Percentiles rank a stretch among this genome's conserved stretches.
phyloP scores from a whole-genome alignment of 306 rosid genomes.

The Herpetospermum pedunculosum region DNA sequence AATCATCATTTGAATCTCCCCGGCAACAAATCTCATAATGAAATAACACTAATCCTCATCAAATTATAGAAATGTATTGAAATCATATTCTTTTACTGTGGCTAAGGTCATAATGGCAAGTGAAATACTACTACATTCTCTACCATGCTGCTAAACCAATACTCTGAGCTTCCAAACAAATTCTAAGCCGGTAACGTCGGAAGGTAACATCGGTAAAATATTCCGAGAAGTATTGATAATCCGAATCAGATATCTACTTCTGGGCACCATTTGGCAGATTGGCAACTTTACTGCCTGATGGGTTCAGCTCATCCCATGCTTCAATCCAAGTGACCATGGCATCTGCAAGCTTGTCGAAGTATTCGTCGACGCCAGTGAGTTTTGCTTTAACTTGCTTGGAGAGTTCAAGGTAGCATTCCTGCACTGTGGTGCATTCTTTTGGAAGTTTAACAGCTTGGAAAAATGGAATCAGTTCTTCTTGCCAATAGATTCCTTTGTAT shows the following conservation, averaged over 20 bases:
- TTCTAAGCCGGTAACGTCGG: neutral
- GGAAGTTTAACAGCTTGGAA: slow-evolving; percentile 58
- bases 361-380: slow-evolving; percentile 51
- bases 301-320: slow-evolving; percentile 77
- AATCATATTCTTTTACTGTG: neutral
- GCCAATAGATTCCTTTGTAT: slow-evolving; percentile 87
- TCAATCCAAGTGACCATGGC: slow-evolving; percentile 94
- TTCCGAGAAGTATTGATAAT: neutral
- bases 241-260: slow-evolving; percentile 17
- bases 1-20: neutral
- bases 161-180: neutral
- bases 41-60: neutral
- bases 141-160: neutral
- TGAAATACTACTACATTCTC: neutral
- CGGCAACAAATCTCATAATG: neutral
- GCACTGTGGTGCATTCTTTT: slow-evolving; percentile 56
- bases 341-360: slow-evolving; percentile 60
- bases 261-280: slow-evolving; percentile 22
- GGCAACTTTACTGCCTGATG: slow-evolving; percentile 25
- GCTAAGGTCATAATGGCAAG: neutral
- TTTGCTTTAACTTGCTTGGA: slow-evolving; percentile 69
- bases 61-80: neutral
- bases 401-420: slow-evolving; percentile 75
- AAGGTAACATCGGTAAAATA: neutral
- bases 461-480: slow-evolving; percentile 76